phyloP scores from a whole-genome alignment of 176 grass and related monocot genomes.

The Chloris gayana region DNA sequence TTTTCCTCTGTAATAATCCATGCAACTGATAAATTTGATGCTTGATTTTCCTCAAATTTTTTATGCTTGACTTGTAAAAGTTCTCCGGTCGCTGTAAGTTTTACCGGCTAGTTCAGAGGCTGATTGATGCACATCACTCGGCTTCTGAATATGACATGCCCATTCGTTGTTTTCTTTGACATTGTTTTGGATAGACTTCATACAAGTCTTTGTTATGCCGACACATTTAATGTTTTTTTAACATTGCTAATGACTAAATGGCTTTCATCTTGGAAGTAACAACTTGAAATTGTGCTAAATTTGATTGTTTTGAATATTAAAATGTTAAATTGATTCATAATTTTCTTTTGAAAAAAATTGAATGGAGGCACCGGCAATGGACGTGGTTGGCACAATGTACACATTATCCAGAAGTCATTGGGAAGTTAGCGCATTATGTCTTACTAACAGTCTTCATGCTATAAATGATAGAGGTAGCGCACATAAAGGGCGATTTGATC shows the following conservation, averaged over 20 bases:
- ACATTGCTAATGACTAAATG: background rate
- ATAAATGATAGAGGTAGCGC: constrained; percentile 2
- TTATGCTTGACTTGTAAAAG: constrained; percentile 27
- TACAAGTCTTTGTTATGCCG: background rate
- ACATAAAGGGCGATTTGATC: background rate
- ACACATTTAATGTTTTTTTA: background rate
- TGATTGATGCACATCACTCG: background rate
- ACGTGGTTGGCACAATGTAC: too few relatives aligned
- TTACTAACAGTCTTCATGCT: background rate
- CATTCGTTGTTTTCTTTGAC: background rate
- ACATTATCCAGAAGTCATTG: background rate
- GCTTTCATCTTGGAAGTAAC: background rate
- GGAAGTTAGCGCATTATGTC: background rate
- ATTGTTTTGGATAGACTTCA: background rate
- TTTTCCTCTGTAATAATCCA: background rate
- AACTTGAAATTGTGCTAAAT: background rate
- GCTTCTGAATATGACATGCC: background rate
- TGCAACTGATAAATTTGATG: background rate
- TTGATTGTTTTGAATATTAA: too few relatives aligned
- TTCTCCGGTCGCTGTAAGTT: constrained; percentile 19
- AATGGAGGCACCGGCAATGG: too few relatives aligned
- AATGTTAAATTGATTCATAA: too few relatives aligned
- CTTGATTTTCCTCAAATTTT: too few relatives aligned
- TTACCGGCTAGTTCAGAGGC: constrained; percentile 8
- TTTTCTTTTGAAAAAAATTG: too few relatives aligned